These are phyloP conservation scores for Fraxinus velutina DNA, from an alignment of 305 asterid genomes.

Conservation along the genomic window DNA sequence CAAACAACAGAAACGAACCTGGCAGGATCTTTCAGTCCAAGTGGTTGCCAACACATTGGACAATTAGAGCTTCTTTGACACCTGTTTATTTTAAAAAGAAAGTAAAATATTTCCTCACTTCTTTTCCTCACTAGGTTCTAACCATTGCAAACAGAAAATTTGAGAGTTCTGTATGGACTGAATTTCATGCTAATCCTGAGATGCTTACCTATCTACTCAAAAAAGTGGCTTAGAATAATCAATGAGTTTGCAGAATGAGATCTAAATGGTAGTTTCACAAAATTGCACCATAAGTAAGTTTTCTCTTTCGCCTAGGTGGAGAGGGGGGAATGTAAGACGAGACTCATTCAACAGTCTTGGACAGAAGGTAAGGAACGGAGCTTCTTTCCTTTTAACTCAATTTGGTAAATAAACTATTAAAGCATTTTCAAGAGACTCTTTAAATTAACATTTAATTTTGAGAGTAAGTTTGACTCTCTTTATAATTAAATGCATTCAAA, in stretches of 20 bases:
- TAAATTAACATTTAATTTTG: no score
- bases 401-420: neutral
- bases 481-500: no score
- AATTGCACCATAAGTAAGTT: neutral
- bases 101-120: conserved; percentile 6
- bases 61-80: conserved; percentile 90
- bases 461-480: no score
- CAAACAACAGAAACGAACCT: conserved; percentile 39
- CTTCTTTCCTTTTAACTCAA: neutral
- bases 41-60: conserved; percentile 89
- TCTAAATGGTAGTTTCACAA: neutral
- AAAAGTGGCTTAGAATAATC: conserved; percentile 3
- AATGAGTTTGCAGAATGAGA: neutral
- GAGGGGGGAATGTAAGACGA: neutral
- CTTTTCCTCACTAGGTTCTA: conserved; percentile 7
- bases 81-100: conserved; percentile 42
- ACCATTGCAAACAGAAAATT: neutral
- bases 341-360: neutral
- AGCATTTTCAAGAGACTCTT: neutral
- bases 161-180: neutral
- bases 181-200: conserved; percentile 3
- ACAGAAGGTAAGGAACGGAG: neutral
- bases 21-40: conserved; percentile 66
- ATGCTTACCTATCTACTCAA: neutral
- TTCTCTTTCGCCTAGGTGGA: neutral